These are phyloP conservation scores for Chamaenerion angustifolium DNA, from an alignment of 345 rosid genomes.

Conservation along the genomic window DNA sequence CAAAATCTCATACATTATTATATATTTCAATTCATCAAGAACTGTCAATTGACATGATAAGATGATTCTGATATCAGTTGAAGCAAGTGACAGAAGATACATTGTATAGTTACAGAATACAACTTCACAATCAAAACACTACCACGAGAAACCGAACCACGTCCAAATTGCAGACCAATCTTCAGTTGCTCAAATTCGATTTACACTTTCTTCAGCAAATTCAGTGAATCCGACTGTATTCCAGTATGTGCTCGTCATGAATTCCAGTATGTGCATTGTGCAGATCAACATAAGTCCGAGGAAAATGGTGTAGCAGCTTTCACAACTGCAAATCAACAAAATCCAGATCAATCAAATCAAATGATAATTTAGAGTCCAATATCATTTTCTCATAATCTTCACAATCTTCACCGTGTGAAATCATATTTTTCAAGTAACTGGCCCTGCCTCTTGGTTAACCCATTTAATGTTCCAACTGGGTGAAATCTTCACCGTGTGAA, in stretches of 20 bases:
- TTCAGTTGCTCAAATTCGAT: too few species aligned
- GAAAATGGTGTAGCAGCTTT: constrained; percentile 80
- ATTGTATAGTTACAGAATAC: too few species aligned
- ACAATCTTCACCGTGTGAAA: constrained; percentile 60
- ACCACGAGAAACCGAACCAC: too few species aligned
- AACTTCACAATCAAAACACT: too few species aligned
- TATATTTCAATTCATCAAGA: too few species aligned
- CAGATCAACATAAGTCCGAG: constrained; percentile 85
- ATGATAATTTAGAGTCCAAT: constrained; percentile 1
- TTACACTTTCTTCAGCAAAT: too few species aligned
- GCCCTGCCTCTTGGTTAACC: constrained; percentile 51
- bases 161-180: too few species aligned
- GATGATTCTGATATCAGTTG: too few species aligned
- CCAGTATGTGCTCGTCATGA: constrained; percentile 76
- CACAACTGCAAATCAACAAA: constrained; percentile 36
- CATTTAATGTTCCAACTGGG: constrained; percentile 42
- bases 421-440: constrained; percentile 49
- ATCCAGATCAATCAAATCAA: constrained; percentile 5
- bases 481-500: too few species aligned
- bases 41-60: too few species aligned
- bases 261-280: constrained; percentile 66
- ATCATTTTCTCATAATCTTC: constrained; percentile 5
- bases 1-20: too few species aligned
- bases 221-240: constrained; percentile 81
- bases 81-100: too few species aligned